Conservation (phyloP, 345 rosid genomes). For the Linum trigynum region DNA sequence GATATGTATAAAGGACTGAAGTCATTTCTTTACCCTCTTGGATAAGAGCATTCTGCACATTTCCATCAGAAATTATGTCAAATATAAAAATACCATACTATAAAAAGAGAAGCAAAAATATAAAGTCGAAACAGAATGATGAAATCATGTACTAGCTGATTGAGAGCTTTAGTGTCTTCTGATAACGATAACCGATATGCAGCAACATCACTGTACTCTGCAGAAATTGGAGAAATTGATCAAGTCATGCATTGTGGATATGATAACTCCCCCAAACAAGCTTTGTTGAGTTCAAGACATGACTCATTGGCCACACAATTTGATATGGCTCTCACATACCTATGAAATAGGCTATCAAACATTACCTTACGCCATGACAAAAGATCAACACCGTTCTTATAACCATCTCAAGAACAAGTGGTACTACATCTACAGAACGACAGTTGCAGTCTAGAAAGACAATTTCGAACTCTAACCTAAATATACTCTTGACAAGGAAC, state of each 20-base stretch:
- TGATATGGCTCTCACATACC: not conserved
- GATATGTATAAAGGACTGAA: constrained; percentile 89
- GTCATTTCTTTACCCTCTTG: constrained; percentile 98
- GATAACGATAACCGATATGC: constrained; percentile 87
- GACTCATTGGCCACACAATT: no score
- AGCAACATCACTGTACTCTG: constrained; percentile 88
- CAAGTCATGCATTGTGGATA: not conserved
- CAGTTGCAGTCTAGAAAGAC: not conserved
- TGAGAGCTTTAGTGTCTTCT: constrained; percentile 97
- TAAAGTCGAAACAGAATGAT: not conserved
- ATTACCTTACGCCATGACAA: not conserved
- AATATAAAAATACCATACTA: constrained; percentile 7
- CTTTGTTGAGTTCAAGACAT: no score
- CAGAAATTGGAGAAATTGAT: constrained; percentile 6
- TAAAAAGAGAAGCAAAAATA: not conserved
- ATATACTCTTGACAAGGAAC: no score
- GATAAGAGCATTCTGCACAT: constrained; percentile 68
- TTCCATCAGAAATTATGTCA: not conserved
- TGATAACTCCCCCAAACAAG: no score
- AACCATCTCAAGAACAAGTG: not conserved
- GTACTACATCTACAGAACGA: not conserved
- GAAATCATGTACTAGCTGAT: constrained; percentile 63
- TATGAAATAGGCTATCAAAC: not conserved
- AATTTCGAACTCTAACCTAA: not conserved
- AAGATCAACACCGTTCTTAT: not conserved